Conservation (phyloP, 805 yeast species). For the Cyberlindnera nakhonratchasimensis region DNA sequence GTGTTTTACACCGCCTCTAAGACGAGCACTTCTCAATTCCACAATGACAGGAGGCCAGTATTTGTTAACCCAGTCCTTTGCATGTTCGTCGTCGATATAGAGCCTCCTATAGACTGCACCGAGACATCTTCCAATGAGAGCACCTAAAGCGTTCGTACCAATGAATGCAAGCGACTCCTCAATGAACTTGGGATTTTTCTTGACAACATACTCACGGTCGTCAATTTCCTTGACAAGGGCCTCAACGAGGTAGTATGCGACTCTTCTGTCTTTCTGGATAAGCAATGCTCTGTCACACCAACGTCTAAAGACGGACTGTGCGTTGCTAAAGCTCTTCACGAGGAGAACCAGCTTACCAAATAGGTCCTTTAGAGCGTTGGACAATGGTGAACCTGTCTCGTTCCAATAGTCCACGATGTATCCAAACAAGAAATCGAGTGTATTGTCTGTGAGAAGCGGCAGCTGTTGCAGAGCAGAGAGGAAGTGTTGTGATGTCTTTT, state of each 20-base stretch:
- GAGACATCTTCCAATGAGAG: slow-evolving; percentile 58
- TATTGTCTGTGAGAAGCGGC: slow-evolving; percentile 17
- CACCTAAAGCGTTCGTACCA: slow-evolving; percentile 59
- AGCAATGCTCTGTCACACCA: slow-evolving; percentile 48
- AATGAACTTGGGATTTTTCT: slow-evolving; percentile 44
- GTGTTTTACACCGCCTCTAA: slow-evolving; percentile 44
- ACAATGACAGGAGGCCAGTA: slow-evolving; percentile 25
- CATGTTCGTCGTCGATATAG: slow-evolving; percentile 29
- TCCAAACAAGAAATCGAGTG: slow-evolving; percentile 37
- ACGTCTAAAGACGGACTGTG: slow-evolving; percentile 28
- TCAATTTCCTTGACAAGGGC: slow-evolving; percentile 44
- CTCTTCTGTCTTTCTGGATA: slow-evolving; percentile 52
- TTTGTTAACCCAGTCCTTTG: slow-evolving; percentile 20
- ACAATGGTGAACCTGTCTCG: slow-evolving; percentile 65
- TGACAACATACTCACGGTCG: slow-evolving; percentile 40
- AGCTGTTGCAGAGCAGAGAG: slow-evolving; percentile 5
- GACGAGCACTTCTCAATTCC: slow-evolving; percentile 12
- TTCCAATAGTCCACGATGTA: slow-evolving; percentile 68
- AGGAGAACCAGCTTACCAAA: slow-evolving; percentile 50
- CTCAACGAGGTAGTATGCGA: slow-evolving; percentile 59
- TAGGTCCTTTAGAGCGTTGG: slow-evolving; percentile 63
- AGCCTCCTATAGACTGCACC: slow-evolving; percentile 37
- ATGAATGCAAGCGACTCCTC: slow-evolving; percentile 46
- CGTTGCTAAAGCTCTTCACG: slow-evolving; percentile 28
- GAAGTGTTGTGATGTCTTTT: slow-evolving; percentile 7